Percentiles rank a stretch among this genome's conserved stretches.
phyloP scores from a whole-genome alignment of 768 basidiomycete species.

The Tephrocybe sp. region DNA sequence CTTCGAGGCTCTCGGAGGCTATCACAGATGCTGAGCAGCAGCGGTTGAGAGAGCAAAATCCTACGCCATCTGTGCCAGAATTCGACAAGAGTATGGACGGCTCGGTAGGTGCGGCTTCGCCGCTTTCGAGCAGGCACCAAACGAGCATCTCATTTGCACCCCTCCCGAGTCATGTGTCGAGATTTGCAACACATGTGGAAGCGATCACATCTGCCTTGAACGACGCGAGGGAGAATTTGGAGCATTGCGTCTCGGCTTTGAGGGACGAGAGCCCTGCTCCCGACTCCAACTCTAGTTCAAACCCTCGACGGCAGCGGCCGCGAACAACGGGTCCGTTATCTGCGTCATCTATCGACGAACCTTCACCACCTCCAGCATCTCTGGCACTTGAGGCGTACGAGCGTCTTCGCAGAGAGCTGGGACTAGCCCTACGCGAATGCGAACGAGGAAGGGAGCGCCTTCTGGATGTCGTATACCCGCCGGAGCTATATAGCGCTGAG shows the following conservation, averaged over 20 bases:
- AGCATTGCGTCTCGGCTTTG: conserved; percentile 57
- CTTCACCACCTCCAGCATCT: conserved; percentile 37
- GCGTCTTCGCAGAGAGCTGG: conserved; percentile 70
- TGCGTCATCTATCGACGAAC: conserved; percentile 19
- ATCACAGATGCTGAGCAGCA: conserved; percentile 58
- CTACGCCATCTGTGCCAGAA: conserved; percentile 31
- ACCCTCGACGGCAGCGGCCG: conserved; percentile 11
- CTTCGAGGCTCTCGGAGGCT: conserved; percentile 58
- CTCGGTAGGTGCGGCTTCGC: background rate
- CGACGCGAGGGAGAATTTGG: conserved; percentile 67
- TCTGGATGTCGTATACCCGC: conserved; percentile 52
- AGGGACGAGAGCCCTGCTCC: conserved; percentile 34
- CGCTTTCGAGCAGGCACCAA: conserved; percentile 4
- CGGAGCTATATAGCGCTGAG: conserved; percentile 30
- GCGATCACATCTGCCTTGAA: conserved; percentile 65
- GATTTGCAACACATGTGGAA: conserved; percentile 74
- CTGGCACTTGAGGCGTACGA: conserved; percentile 72
- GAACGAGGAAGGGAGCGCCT: conserved; percentile 74
- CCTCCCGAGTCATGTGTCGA: conserved; percentile 61
- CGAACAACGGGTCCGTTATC: conserved; percentile 14
- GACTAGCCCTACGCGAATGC: conserved; percentile 76
- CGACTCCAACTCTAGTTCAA: conserved; percentile 2
- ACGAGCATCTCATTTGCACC: conserved; percentile 60
- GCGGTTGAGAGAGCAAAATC: conserved; percentile 47
- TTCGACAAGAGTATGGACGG: conserved; percentile 10